Conservation (phyloP, 192 early-diverging fungal genomes). For the Cetraspora pellucida region DNA sequence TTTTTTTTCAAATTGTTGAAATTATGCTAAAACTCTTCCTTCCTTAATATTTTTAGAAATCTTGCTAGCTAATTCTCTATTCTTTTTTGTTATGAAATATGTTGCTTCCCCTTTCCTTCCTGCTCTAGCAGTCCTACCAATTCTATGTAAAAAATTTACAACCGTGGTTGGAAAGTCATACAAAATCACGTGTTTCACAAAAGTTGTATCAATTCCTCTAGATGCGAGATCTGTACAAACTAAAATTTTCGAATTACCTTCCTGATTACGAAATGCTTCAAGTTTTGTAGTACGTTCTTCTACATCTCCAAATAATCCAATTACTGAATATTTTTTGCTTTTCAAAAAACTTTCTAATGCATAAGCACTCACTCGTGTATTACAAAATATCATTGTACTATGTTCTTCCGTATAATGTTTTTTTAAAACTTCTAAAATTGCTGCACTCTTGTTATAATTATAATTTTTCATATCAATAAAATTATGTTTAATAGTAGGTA, state of each 20-base stretch:
- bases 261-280: slow-evolving; percentile 42
- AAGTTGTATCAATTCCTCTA: slow-evolving; percentile 85
- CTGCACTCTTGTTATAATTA: slow-evolving; percentile 68
- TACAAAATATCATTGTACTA: slow-evolving; percentile 88
- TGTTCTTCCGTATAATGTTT: slow-evolving; percentile 58
- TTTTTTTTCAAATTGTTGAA: too few species aligned
- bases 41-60: slow-evolving; percentile 61
- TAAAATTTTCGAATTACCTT: slow-evolving; percentile 56
- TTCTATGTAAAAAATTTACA: slow-evolving; percentile 91
- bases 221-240: slow-evolving; percentile 92
- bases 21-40: slow-evolving; percentile 48
- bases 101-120: slow-evolving; percentile 80
- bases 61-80: slow-evolving; percentile 65
- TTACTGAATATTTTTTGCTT: slow-evolving; percentile 53
- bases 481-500: slow-evolving; percentile 73
- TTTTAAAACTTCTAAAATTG: slow-evolving; percentile 72
- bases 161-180: slow-evolving; percentile 91
- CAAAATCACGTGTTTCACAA: slow-evolving; percentile 84
- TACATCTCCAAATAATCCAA: slow-evolving; percentile 52
- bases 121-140: slow-evolving; percentile 87
- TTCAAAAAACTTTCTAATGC: slow-evolving; percentile 58
- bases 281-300: slow-evolving; percentile 47
- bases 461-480: slow-evolving; percentile 76
- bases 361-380: slow-evolving; percentile 66
- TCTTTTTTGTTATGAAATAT: slow-evolving; percentile 75